Conservation (phyloP, 441 rosid species). For the Pelargonium myrrhifolium region DNA sequence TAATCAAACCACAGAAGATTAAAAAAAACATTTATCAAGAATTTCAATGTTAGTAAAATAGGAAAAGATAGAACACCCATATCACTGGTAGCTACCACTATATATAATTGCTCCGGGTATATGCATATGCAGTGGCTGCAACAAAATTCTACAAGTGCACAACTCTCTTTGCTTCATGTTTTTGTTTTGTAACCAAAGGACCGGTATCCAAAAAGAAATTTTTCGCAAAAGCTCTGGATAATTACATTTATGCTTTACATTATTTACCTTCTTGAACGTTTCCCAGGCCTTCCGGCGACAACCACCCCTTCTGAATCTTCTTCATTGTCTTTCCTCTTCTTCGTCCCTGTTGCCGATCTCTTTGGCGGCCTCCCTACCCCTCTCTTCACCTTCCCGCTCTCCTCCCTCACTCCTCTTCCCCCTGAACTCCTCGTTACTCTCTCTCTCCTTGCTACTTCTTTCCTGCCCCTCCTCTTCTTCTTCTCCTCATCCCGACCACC, state of each 20-base stretch:
- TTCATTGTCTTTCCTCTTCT: conserved; percentile 34
- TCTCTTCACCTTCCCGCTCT: conserved; percentile 25
- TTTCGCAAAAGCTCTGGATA: background rate
- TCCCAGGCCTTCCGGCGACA: conserved; percentile 23
- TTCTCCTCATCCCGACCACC: conserved; percentile 12
- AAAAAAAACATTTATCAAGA: too few species aligned
- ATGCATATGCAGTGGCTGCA: too few species aligned
- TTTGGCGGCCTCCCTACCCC: conserved; percentile 30
- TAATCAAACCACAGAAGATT: too few species aligned
- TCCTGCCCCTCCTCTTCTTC: conserved; percentile 17
- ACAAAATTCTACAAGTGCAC: too few species aligned
- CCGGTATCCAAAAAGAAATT: background rate
- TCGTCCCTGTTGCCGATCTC: conserved; percentile 22
- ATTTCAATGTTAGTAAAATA: too few species aligned
- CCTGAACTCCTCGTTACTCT: conserved; percentile 34
- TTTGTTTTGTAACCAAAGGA: too few species aligned
- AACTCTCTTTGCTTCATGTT: too few species aligned
- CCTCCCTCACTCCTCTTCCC: conserved; percentile 34
- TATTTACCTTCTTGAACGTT: conserved; percentile 33
- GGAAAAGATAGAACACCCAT: too few species aligned
- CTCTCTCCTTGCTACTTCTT: conserved; percentile 9
- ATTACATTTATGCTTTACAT: conserved; percentile 18
- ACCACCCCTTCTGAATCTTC: conserved; percentile 16
- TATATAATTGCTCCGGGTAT: too few species aligned
- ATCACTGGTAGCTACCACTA: too few species aligned